Conservation (phyloP, 1,284 basidiomycete species). For the Marasmius tenuissimus region DNA sequence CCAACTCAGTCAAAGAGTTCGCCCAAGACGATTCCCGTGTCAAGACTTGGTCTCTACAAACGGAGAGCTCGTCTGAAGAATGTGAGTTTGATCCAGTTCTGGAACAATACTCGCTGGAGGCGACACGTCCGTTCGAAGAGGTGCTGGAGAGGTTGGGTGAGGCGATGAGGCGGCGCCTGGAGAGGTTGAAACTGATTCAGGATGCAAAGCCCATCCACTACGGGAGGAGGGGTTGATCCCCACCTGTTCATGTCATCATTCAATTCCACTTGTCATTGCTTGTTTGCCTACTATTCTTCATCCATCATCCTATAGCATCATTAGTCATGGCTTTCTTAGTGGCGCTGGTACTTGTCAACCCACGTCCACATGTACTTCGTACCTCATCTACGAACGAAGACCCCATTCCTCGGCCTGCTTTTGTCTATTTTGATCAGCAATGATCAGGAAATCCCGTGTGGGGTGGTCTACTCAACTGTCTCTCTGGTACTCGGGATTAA, state of each 20-base stretch:
- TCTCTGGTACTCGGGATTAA: no score
- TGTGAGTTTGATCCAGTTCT: background rate
- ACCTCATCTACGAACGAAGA: no score
- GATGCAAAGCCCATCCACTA: background rate
- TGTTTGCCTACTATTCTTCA: no score
- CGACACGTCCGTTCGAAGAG: no score
- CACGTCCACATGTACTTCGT: no score
- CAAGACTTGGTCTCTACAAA: background rate
- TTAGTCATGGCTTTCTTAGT: no score
- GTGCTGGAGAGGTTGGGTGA: background rate
- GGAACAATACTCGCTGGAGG: background rate
- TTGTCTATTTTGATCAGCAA: no score
- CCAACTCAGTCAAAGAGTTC: background rate
- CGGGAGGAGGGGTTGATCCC: background rate
- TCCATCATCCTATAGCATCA: no score
- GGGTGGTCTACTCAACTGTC: no score
- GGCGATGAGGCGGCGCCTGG: background rate
- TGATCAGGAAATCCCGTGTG: no score
- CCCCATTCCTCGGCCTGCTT: no score
- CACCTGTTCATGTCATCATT: background rate
- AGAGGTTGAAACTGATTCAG: background rate
- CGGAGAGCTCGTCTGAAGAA: background rate
- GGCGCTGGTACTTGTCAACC: no score
- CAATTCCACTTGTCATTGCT: background rate
- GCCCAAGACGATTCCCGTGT: background rate